A percentile compares a stretch with the other conserved stretches of the same genome.
Conservation (phyloP, 1,284 basidiomycete species). For the Apiotrichum brassicae region DNA sequence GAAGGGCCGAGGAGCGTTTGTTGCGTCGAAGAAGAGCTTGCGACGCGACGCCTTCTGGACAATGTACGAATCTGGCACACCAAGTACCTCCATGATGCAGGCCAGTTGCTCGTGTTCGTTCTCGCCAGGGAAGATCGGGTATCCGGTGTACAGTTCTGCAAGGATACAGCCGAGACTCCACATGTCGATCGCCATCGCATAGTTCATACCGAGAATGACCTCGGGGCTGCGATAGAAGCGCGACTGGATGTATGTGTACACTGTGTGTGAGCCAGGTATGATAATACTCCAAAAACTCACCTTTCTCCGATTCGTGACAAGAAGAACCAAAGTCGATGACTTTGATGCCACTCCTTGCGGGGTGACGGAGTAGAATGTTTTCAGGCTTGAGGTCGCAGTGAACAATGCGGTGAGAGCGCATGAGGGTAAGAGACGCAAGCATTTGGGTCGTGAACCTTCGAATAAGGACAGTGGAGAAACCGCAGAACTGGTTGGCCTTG, state of each 20-base stretch:
- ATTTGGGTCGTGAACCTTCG: conserved; percentile 95
- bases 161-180: conserved; percentile 98
- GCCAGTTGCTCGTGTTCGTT: conserved; percentile 98
- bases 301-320: conserved; percentile 98
- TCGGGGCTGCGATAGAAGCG: conserved; percentile 97
- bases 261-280: conserved; percentile 49
- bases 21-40: conserved; percentile 94
- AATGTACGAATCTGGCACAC: conserved; percentile 89
- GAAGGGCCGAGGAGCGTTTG: conserved; percentile 82
- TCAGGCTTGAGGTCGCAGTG: conserved; percentile 99
- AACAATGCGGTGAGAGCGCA: conserved; percentile 96
- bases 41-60: conserved; percentile 89
- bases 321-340: conserved; percentile 99
- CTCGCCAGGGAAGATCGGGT: conserved; percentile 98
- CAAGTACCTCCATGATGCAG: conserved; percentile 99
- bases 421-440: conserved; percentile 79
- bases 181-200: conserved; percentile 91
- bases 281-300: conserved; percentile 52
- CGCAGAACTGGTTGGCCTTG: conserved; percentile 96
- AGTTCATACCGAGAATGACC: conserved; percentile 92
- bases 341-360: conserved; percentile 92
- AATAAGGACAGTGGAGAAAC: conserved; percentile 91
- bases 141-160: conserved; percentile 96
- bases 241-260: conserved; percentile 99
- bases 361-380: conserved; percentile 93